Base-by-base conservation (phyloP, 2,329 filamentous ascomycete species). In the Aspergillus costaricaensis region DNA sequence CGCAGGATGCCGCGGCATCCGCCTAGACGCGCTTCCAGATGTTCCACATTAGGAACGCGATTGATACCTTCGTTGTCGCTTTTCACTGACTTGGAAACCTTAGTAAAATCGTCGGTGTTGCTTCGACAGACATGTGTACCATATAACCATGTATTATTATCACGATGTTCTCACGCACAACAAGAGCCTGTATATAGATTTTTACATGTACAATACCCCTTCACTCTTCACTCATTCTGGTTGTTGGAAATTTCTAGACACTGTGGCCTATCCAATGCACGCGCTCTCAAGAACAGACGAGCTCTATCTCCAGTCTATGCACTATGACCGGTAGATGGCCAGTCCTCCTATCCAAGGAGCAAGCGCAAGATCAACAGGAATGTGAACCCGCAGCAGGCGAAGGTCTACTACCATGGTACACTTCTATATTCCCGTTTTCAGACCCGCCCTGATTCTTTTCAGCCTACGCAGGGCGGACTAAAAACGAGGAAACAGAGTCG, bases 381-480 rank as follows among this genome's bases (percentile, higher is more conserved):
- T 68, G 70, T 72, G 72, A 70, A 67, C 67, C 67, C 65, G 39
- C 30, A 21, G n/a, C 62, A 15, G 38, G 19, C 21, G 12, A 41
- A 27, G 19, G 27, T 32, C 49, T 32, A 14, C 15, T 14, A 12
- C 15, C 30, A 17, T 65, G 70, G 68, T 68, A 73, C 69, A 69
- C 70, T 74, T 72, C 67, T 64, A 62, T 68, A 72, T 72, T 79
- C 75, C 76, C 74, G 81, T 81, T 82, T 78, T 83, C 82, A 83
- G 83, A 85, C 77, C 82, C 83, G 80, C 77, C 73, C 70, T 72
- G 68, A 60, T 62, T 69, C 76, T 76, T 74, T 62, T 64, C 72
- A 83, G 81, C 73, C 74, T 75, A 82, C 76, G 80, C 78, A 76
- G 75, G 77, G 76, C 77, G 80, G 83, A 85, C 83, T 85, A 85